phyloP scores from a whole-genome alignment of 2,329 filamentous ascomycete genomes.

The Grosmannia penicillata region DNA sequence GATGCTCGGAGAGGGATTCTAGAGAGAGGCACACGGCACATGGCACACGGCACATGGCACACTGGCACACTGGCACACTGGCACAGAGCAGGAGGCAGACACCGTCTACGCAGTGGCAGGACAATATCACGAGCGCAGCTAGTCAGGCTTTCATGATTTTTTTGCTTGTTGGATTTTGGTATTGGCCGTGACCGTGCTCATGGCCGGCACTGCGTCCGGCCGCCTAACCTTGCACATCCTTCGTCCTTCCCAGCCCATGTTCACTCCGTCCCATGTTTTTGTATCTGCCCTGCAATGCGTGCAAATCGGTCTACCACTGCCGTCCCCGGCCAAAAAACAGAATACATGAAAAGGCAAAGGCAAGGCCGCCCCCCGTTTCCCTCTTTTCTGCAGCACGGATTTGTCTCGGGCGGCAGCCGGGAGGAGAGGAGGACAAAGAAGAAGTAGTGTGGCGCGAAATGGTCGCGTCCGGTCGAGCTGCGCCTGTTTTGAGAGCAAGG shows the following conservation, averaged over 20 bases:
- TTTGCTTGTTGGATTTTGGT: constrained; percentile 5
- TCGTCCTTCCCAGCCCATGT: not conserved
- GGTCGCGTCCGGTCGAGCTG: not conserved
- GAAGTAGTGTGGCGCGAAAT: not conserved
- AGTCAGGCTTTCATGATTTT: constrained; percentile 7
- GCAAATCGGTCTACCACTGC: not conserved
- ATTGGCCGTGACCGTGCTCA: not conserved
- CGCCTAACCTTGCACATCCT: not conserved
- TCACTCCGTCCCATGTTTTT: constrained; percentile 1
- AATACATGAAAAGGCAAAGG: not conserved
- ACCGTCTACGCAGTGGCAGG: too few species aligned
- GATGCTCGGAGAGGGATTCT: constrained; percentile 46
- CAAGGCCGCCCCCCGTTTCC: not conserved
- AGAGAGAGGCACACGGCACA: constrained; percentile 3
- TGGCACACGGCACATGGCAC: not conserved
- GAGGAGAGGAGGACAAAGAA: not conserved
- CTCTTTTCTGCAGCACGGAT: not conserved
- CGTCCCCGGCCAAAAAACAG: not conserved
- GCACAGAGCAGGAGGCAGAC: not conserved
- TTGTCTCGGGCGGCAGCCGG: not conserved
- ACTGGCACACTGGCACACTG: not conserved
- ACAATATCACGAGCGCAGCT: too few species aligned
- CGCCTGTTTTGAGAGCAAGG: not conserved
- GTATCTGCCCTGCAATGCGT: constrained; percentile 1
- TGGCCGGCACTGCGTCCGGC: not conserved